Conservation (phyloP, 2,329 filamentous ascomycete species). For the Talaromyces sp. region DNA sequence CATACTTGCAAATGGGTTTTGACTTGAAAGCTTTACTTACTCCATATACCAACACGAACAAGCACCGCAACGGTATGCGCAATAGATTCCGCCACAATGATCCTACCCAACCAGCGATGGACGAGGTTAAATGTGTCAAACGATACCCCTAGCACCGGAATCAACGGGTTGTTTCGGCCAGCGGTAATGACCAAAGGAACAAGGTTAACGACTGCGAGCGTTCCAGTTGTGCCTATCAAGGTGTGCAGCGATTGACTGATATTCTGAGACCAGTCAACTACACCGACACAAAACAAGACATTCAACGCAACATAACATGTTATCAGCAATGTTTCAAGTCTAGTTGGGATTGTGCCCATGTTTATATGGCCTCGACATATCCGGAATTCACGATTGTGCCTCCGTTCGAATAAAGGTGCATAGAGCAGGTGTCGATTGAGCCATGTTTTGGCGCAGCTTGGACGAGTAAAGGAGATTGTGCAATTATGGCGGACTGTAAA, state of each 20-base stretch:
- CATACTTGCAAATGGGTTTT: not conserved
- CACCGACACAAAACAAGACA: slow-evolving; percentile 42
- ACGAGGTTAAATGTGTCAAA: slow-evolving; percentile 49
- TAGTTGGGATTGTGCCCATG: slow-evolving; percentile 26
- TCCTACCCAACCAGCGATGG: slow-evolving; percentile 70
- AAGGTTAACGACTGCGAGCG: slow-evolving; percentile 33
- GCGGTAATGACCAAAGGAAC: slow-evolving; percentile 35
- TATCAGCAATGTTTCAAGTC: slow-evolving; percentile 29
- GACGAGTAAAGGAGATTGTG: not conserved
- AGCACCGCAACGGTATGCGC: slow-evolving; percentile 66
- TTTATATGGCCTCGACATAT: slow-evolving; percentile 20
- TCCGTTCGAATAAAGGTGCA: slow-evolving; percentile 25
- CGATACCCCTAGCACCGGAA: slow-evolving; percentile 29
- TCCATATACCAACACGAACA: slow-evolving; percentile 54
- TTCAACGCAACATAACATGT: slow-evolving; percentile 22
- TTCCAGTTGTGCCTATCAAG: slow-evolving; percentile 18
- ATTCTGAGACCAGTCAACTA: slow-evolving; percentile 25
- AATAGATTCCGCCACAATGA: slow-evolving; percentile 60
- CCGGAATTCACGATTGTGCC: slow-evolving; percentile 26
- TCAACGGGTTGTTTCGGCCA: slow-evolving; percentile 37
- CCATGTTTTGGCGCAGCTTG: slow-evolving; percentile 1
- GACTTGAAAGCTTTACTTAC: slow-evolving; percentile 27
- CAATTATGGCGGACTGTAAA: not conserved
- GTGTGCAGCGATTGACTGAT: slow-evolving; percentile 16
- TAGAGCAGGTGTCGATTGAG: slow-evolving; percentile 24